These are phyloP conservation scores for Novakomyces olei DNA, from an alignment of 805 yeast species.

Conservation along the genomic window DNA sequence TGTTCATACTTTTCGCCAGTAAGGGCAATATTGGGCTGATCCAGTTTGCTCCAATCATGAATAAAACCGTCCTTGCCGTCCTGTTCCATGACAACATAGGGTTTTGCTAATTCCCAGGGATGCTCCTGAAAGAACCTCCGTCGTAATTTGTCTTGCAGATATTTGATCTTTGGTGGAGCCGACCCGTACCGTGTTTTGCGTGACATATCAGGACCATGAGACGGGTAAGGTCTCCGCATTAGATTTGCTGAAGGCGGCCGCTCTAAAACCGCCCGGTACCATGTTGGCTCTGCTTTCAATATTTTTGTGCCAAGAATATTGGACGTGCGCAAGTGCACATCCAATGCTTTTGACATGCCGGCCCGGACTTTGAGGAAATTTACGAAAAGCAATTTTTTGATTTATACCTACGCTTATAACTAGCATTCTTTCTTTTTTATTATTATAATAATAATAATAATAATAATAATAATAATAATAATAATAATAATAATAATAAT, in stretches of 20 bases:
- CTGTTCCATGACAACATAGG: slow-evolving; percentile 62
- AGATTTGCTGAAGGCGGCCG: slow-evolving; percentile 54
- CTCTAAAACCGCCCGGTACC: slow-evolving; percentile 70
- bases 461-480: too few species aligned
- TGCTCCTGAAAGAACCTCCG: slow-evolving; percentile 70
- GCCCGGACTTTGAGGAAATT: not conserved
- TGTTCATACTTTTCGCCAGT: slow-evolving; percentile 60
- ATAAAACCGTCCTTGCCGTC: slow-evolving; percentile 30
- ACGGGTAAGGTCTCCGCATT: too few species aligned
- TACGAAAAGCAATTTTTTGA: too few species aligned
- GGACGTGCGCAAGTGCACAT: slow-evolving; percentile 61
- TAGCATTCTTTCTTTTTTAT: too few species aligned
- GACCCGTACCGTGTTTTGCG: too few species aligned
- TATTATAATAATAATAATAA: too few species aligned
- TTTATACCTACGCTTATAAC: too few species aligned
- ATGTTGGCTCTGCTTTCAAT: slow-evolving; percentile 36
- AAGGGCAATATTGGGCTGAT: slow-evolving; percentile 48
- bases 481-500: too few species aligned
- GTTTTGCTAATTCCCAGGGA: slow-evolving; percentile 94
- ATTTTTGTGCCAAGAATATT: slow-evolving; percentile 45
- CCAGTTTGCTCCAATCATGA: slow-evolving; percentile 59
- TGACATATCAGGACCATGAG: slow-evolving; percentile 6
- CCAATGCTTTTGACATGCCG: slow-evolving; percentile 32
- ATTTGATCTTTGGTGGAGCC: slow-evolving; percentile 31
- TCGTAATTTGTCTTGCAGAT: slow-evolving; percentile 63